Percentiles rank a stretch among this genome's conserved stretches.
phyloP scores from a whole-genome alignment of 768 basidiomycete genomes.

The Lanmaoa pseudosensibilis region DNA sequence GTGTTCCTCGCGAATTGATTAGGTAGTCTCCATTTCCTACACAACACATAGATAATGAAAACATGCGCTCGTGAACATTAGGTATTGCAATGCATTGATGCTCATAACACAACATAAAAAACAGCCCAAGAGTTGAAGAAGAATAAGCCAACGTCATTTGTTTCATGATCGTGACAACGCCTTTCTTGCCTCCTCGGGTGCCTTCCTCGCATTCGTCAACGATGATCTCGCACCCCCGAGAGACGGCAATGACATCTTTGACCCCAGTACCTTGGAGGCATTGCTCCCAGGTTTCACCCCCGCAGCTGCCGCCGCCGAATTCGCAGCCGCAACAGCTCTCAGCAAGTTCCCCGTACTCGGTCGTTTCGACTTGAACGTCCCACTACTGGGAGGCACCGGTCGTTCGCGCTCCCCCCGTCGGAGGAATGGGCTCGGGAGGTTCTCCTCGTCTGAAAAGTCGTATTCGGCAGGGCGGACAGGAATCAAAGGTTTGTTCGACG shows the following conservation, averaged over 20 bases:
- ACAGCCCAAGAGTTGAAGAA: background rate
- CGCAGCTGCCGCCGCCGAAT: slow-evolving; percentile 36
- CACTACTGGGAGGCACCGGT: slow-evolving; percentile 5
- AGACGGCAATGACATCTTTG: slow-evolving; percentile 14
- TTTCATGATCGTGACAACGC: slow-evolving; percentile 16
- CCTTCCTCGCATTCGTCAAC: slow-evolving; percentile 46
- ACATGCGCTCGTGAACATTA: slow-evolving; percentile 9
- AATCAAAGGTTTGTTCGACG: slow-evolving; percentile 18
- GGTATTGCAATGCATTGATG: slow-evolving; percentile 5
- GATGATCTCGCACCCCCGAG: slow-evolving; percentile 37
- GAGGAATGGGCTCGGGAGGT: slow-evolving; percentile 82
- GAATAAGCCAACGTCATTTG: background rate
- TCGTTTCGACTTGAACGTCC: slow-evolving; percentile 36
- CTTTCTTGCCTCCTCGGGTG: slow-evolving; percentile 46
- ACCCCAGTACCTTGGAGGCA: slow-evolving; percentile 7
- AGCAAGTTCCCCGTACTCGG: slow-evolving; percentile 54
- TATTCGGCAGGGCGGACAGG: slow-evolving; percentile 47
- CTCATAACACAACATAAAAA: slow-evolving; percentile 1
- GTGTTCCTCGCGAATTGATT: background rate
- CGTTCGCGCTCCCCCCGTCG: slow-evolving; percentile 51
- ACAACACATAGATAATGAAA: slow-evolving; percentile 6
- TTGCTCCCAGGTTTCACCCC: slow-evolving; percentile 21
- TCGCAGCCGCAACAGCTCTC: slow-evolving; percentile 60
- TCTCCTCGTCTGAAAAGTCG: slow-evolving; percentile 76
- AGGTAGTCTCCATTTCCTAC: background rate